A percentile compares a stretch with the other conserved stretches of the same genome.
Evolutionary conservation across 495 filamentous ascomycete species (phyloP).

Genomic region (Lasiosphaeria miniovina): DNA sequence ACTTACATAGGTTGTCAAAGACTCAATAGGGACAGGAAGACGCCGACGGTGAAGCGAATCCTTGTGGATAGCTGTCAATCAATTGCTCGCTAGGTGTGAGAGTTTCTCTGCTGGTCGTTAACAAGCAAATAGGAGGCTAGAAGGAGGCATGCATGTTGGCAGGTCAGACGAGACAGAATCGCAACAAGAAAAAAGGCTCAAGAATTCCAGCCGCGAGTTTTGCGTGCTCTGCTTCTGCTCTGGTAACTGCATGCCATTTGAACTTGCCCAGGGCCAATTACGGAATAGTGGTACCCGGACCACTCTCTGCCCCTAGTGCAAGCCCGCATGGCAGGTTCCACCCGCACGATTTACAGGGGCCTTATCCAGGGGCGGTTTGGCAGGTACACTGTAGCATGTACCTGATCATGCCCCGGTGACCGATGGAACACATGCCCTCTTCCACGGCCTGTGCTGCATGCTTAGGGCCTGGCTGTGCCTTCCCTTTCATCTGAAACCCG

Average conservation of each 20-base stretch:
- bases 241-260: background rate
- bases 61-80: no score
- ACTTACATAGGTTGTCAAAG: no score
- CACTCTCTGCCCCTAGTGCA: background rate
- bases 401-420: background rate
- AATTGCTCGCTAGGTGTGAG: no score
- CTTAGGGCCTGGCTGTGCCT: background rate
- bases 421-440: constrained; percentile 1
- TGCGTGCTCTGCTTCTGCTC: no score
- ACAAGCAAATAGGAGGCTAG: no score
- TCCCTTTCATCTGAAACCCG: constrained; percentile 17
- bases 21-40: no score
- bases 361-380: background rate
- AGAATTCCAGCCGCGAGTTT: no score
- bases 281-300: background rate
- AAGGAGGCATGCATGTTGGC: no score
- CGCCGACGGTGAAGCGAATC: no score
- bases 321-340: background rate
- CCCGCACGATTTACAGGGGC: background rate
- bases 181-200: no score
- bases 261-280: background rate
- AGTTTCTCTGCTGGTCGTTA: no score
- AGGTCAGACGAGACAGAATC: no score
- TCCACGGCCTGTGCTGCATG: constrained; percentile 2
- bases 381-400: background rate